A percentile compares a stretch with the other conserved stretches of the same genome.
Conservation (phyloP, 768 basidiomycete genomes). For the Crassisporium funariophilum region DNA sequence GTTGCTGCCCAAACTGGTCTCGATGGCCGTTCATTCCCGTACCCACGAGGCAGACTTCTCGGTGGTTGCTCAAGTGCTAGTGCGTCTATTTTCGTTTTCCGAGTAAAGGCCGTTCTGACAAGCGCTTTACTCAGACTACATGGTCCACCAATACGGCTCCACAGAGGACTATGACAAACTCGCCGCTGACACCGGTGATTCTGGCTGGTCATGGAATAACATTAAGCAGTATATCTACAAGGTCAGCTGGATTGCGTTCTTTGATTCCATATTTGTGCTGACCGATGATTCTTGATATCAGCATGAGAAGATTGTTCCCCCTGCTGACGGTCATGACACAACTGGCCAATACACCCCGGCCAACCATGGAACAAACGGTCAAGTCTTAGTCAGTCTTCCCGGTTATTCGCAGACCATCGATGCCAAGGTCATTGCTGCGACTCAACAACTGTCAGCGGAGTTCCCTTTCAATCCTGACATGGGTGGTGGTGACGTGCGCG, state of each 20-base stretch:
- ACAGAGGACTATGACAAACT: slow-evolving; percentile 54
- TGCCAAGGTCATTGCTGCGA: slow-evolving; percentile 26
- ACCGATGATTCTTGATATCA: slow-evolving; percentile 8
- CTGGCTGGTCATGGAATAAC: slow-evolving; percentile 41
- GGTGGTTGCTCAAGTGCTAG: slow-evolving; percentile 30
- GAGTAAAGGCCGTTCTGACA: background rate
- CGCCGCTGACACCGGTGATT: slow-evolving; percentile 44
- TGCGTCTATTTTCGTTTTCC: background rate
- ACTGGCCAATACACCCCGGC: slow-evolving; percentile 32
- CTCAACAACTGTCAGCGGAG: slow-evolving; percentile 22
- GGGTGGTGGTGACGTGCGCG: slow-evolving; percentile 12
- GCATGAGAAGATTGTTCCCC: slow-evolving; percentile 33
- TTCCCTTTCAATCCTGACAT: slow-evolving; percentile 36
- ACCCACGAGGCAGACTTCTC: slow-evolving; percentile 31
- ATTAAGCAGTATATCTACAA: slow-evolving; percentile 25
- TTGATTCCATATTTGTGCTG: background rate
- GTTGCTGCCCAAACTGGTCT: slow-evolving; percentile 27
- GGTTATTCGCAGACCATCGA: slow-evolving; percentile 27
- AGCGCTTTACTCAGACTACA: slow-evolving; percentile 17
- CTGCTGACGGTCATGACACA: slow-evolving; percentile 32
- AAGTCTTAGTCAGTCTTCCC: slow-evolving; percentile 25
- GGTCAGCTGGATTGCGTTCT: slow-evolving; percentile 13
- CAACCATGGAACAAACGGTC: slow-evolving; percentile 30
- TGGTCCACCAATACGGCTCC: slow-evolving; percentile 33
- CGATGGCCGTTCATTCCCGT: slow-evolving; percentile 27